Evolutionary conservation across 257 asterid genomes (phyloP), one percentile per base, ranked within the genome.

Genomic region (Capsicum rhomboideum): DNA sequence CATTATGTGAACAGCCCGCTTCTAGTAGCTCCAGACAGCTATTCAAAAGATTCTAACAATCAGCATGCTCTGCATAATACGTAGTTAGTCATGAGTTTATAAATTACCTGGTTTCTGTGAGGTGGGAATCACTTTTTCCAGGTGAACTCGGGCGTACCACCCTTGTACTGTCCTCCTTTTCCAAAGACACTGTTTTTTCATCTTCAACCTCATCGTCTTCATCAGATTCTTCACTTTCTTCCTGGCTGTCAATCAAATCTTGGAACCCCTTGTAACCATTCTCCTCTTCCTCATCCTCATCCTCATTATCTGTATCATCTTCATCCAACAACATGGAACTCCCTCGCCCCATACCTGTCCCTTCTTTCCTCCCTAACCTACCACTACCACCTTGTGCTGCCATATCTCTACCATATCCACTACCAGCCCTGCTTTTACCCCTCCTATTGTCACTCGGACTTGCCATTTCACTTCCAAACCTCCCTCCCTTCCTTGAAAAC

Each of bases 31-130:
- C 69, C 61, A 79, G 21, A 63, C 61, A 71, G 53, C 75, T 31
- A 49, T 55, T 68, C 2, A 55, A 59, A 59, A 42, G 59, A 82
- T 82, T 50, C 63, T 77, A 50, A 77, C 44, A 64, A 64, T 29
- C 21, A 55, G 61, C 46, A 78, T 78, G n/a, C 40, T 20, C 37
- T 40, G 26, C 29, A 55, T 50, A 17, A 26, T 28, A 50, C 46
- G 50, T 50, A 28, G 40, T 42, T 49, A 71, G 21, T 18, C 63
- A 77, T 50, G 63, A 50, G 26, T 77, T 50, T 4, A 77, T 50
- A 28, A 16, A 28, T 50, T 81, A 94, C 99, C 99, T 92, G 89
- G 95, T 93, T 85, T 93, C 97, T 74, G 97, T 94, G 40, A 97
- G 99, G 90, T 97, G 92, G 23, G 97, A 91, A 78, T 88, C 97